phyloP scores from a whole-genome alignment of 139 green algal genomes.

The Chlamydomonas sp. region DNA sequence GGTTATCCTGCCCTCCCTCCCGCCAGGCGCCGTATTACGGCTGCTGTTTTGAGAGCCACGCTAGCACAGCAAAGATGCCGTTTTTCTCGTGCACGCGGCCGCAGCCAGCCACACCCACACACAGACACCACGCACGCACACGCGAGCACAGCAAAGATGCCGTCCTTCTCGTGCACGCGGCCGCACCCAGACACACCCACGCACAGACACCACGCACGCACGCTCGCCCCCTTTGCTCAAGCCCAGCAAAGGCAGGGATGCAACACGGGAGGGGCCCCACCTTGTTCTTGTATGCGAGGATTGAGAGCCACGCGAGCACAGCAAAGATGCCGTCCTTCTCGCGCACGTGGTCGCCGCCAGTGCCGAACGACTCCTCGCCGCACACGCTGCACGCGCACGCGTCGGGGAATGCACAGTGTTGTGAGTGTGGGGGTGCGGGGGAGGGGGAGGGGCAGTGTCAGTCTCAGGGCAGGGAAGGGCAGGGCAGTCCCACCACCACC shows the following conservation, averaged over 20 bases:
- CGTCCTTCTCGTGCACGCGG: conserved; percentile 97
- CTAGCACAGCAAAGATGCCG: conserved; percentile 91
- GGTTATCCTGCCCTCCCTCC: not conserved
- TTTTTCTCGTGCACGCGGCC: conserved; percentile 99
- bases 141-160: conserved; percentile 95
- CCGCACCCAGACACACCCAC: conserved; percentile 86
- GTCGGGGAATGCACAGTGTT: no score
- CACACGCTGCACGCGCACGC: conserved; percentile 85
- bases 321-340: conserved; percentile 99
- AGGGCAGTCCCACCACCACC: no score
- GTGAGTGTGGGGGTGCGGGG: no score
- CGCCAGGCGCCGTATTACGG: no score
- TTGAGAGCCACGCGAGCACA: conserved; percentile 78
- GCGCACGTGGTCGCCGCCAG: conserved; percentile 90
- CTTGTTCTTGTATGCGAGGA: conserved; percentile 92
- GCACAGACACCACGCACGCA: no score
- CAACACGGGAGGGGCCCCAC: no score
- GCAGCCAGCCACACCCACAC: no score
- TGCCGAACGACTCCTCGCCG: conserved; percentile 97
- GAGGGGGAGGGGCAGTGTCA: no score
- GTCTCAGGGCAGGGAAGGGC: no score
- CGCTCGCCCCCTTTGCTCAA: no score
- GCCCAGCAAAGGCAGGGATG: no score
- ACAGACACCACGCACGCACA: no score
- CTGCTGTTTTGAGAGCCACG: conserved; percentile 71